Percentiles rank a stretch among this genome's conserved stretches.
Evolutionary conservation across 768 basidiomycete genomes (phyloP).

Genomic region (Lactifluus piperatus): DNA sequence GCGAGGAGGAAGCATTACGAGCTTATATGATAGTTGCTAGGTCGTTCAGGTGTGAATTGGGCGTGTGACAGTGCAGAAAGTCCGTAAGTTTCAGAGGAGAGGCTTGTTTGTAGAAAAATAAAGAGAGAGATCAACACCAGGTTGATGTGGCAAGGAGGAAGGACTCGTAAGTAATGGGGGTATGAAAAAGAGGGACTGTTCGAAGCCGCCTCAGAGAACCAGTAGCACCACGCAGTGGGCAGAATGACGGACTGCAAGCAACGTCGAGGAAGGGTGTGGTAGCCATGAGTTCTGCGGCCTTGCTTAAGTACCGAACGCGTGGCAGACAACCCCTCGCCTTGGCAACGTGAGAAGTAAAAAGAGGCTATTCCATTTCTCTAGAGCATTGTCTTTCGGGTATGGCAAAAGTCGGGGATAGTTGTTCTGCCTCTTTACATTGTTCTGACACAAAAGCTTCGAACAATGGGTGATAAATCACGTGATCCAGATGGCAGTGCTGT

Average conservation of each 20-base stretch:
- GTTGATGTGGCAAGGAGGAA: conserved; percentile 1
- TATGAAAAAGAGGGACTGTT: conserved; percentile 1
- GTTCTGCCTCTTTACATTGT: conserved; percentile 5
- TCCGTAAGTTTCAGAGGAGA: neutral
- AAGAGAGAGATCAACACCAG: conserved; percentile 15
- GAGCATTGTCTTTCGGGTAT: conserved; percentile 7
- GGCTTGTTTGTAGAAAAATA: neutral
- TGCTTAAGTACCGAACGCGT: conserved; percentile 15
- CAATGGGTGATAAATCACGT: neutral
- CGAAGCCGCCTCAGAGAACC: neutral
- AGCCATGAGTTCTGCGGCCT: conserved; percentile 6
- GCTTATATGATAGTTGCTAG: conserved; percentile 1
- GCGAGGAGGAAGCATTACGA: conserved; percentile 18
- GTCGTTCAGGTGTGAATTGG: neutral
- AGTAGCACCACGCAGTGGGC: conserved; percentile 14
- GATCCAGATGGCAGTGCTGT: neutral
- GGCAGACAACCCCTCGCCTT: conserved; percentile 10
- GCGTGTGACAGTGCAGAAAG: neutral
- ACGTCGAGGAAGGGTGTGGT: conserved; percentile 12
- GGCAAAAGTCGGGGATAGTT: neutral
- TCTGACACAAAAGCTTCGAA: conserved; percentile 6
- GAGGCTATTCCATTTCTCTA: neutral
- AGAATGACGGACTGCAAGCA: conserved; percentile 1
- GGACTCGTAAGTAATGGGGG: neutral
- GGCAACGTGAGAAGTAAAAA: conserved; percentile 9